These are phyloP conservation scores for Suhomyces atakaporum DNA, from an alignment of 1,139 yeast species.

Conservation along the genomic window DNA sequence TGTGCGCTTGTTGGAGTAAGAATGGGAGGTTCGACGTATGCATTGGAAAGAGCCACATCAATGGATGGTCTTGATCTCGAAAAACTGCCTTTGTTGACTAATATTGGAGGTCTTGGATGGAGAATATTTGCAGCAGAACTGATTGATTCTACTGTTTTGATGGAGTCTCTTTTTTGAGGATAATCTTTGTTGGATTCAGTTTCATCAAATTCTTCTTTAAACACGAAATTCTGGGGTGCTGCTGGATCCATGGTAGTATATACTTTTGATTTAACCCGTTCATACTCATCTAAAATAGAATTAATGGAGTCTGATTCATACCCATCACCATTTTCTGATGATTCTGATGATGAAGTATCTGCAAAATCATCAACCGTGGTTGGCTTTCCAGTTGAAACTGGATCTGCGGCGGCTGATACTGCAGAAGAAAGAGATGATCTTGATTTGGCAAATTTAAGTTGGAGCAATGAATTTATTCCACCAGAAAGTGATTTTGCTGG, in stretches of 20 bases:
- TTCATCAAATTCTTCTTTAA: conserved; percentile 37
- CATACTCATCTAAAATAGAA: conserved; percentile 36
- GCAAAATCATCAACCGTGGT: conserved; percentile 43
- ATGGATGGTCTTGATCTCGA: conserved; percentile 12
- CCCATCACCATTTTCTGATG: conserved; percentile 13
- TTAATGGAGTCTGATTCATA: conserved; percentile 36
- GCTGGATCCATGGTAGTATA: conserved; percentile 2
- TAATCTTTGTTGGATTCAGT: conserved; percentile 9
- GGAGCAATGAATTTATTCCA: conserved; percentile 17
- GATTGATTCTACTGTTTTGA: conserved; percentile 11
- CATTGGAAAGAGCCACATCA: conserved; percentile 16
- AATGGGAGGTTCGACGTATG: conserved; percentile 3
- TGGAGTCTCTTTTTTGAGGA: conserved; percentile 3
- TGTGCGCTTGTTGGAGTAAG: conserved; percentile 8
- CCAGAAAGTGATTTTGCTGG: conserved; percentile 17
- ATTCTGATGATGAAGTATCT: conserved; percentile 37
- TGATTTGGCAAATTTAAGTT: conserved; percentile 27
- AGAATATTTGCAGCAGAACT: conserved; percentile 11
- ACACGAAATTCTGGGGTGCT: conserved; percentile 21
- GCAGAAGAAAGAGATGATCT: conserved; percentile 20
- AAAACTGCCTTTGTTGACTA: conserved; percentile 1
- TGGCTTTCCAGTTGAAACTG: conserved; percentile 14
- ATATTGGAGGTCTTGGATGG: conserved; percentile 6
- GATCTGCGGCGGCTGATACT: conserved; percentile 4
- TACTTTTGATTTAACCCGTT: conserved; percentile 15